Evolutionary conservation across 805 yeast genomes (phyloP).

Genomic region (Metschnikowia cerradonensis): DNA sequence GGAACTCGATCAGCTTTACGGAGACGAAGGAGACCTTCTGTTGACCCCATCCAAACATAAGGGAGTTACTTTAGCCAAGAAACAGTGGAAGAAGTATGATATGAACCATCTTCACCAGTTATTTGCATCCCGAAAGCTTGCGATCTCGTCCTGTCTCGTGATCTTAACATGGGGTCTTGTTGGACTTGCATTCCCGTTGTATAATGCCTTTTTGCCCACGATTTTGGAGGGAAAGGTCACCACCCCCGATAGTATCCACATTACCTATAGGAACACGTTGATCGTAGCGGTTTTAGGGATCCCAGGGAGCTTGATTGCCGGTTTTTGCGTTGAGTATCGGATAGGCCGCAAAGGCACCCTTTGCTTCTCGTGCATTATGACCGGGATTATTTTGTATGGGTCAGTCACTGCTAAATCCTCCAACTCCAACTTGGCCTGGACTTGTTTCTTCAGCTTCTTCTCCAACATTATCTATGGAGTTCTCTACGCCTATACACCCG

Average conservation of each 20-base stretch:
- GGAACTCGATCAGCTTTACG: conserved; percentile 37
- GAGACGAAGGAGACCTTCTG: background rate
- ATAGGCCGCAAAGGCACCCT: conserved; percentile 18
- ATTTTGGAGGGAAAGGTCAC: conserved; percentile 43
- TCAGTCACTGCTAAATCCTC: conserved; percentile 59
- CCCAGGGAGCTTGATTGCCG: conserved; percentile 15
- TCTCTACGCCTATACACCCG: conserved; percentile 64
- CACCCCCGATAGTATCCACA: conserved; percentile 26
- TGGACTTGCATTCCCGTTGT: conserved; percentile 18
- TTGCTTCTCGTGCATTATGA: conserved; percentile 45
- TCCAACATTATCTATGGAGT: conserved; percentile 52
- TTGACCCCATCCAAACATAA: conserved; percentile 5
- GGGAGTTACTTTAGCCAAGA: conserved; percentile 1
- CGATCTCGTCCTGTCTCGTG: conserved; percentile 39
- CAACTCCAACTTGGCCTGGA: conserved; percentile 43
- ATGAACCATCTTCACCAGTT: conserved; percentile 41
- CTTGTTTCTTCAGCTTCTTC: conserved; percentile 43
- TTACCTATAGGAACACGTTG: conserved; percentile 21
- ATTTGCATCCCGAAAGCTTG: conserved; percentile 44
- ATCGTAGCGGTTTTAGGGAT: conserved; percentile 17
- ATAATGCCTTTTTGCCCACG: conserved; percentile 22
- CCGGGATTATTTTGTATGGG: conserved; percentile 58
- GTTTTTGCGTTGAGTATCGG: conserved; percentile 13
- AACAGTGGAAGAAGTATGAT: conserved; percentile 20
- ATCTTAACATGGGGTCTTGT: conserved; percentile 52